Conservation (phyloP, 1,139 yeast genomes). For the Kodamaea alishanica region DNA sequence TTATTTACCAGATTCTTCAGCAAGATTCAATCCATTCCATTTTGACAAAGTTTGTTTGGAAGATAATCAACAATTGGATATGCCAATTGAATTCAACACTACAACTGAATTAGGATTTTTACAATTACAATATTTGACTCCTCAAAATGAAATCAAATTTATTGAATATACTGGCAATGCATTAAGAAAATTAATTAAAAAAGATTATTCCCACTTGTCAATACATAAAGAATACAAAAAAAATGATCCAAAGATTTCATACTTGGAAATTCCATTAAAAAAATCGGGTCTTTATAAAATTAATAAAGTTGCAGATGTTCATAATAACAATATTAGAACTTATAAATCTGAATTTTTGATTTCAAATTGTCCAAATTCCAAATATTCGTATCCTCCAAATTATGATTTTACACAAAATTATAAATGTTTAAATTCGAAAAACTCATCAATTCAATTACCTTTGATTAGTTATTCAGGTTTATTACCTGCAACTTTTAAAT, state of each 20-base stretch:
- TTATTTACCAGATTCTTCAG: slow-evolving; percentile 89
- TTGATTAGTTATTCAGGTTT: slow-evolving; percentile 62
- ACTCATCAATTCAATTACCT: slow-evolving; percentile 45
- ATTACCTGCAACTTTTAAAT: slow-evolving; percentile 66
- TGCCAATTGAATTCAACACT: slow-evolving; percentile 82
- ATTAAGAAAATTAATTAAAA: slow-evolving; percentile 41
- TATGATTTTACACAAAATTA: slow-evolving; percentile 29
- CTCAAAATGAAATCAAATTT: slow-evolving; percentile 46
- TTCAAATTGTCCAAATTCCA: slow-evolving; percentile 74
- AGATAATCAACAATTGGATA: slow-evolving; percentile 22
- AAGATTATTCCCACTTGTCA: slow-evolving; percentile 39
- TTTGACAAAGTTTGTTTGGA: slow-evolving; percentile 60
- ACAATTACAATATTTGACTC: slow-evolving; percentile 60
- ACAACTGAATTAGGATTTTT: slow-evolving; percentile 67
- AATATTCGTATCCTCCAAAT: slow-evolving; percentile 36
- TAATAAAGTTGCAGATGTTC: slow-evolving; percentile 59
- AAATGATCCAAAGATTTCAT: slow-evolving; percentile 36
- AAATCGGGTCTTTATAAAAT: slow-evolving; percentile 75
- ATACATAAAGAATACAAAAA: slow-evolving; percentile 19
- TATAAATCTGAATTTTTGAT: slow-evolving; percentile 63
- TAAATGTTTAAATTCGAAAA: slow-evolving; percentile 53
- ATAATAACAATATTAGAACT: slow-evolving; percentile 60
- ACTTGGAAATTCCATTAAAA: slow-evolving; percentile 55
- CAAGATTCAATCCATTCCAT: slow-evolving; percentile 72
- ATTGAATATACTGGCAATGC: slow-evolving; percentile 58